phyloP scores from a whole-genome alignment of 176 grass and related monocot genomes.

The Ensete glaucum region DNA sequence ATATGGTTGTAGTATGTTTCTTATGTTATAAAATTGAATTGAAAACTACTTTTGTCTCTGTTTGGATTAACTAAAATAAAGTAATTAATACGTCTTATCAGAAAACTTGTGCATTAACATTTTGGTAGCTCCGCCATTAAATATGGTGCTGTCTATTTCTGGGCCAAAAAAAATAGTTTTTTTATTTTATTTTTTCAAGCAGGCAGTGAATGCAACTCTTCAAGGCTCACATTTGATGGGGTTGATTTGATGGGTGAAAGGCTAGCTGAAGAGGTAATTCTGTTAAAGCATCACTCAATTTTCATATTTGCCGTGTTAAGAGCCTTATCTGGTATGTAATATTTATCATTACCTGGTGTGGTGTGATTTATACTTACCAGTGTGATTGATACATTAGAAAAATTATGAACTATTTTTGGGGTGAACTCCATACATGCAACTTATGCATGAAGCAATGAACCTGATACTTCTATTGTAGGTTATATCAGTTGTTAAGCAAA shows the following conservation, averaged over 20 bases:
- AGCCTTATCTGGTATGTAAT: too few relatives aligned
- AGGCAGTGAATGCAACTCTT: slow-evolving; percentile 83
- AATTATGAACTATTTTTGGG: too few relatives aligned
- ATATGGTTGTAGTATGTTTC: too few relatives aligned
- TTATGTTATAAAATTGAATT: too few relatives aligned
- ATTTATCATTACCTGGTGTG: too few relatives aligned
- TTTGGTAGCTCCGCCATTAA: neutral
- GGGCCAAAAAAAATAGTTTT: neutral
- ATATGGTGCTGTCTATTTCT: neutral
- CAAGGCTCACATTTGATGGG: slow-evolving; percentile 76
- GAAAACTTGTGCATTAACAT: neutral
- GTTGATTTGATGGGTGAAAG: slow-evolving; percentile 99
- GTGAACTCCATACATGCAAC: too few relatives aligned
- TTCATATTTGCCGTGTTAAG: neutral
- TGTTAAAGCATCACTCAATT: neutral
- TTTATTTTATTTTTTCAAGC: slow-evolving; percentile 14
- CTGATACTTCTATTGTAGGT: slow-evolving; percentile 45
- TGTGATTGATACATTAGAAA: too few relatives aligned
- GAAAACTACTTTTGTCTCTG: too few relatives aligned
- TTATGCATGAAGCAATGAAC: neutral
- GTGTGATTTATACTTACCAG: too few relatives aligned
- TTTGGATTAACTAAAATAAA: too few relatives aligned
- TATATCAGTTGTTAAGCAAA: slow-evolving; percentile 50
- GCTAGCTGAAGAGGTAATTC: slow-evolving; percentile 76
- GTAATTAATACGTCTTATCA: neutral